Base-by-base conservation (phyloP, 139 green algal genomes). In the Asterochloris sp. region DNA sequence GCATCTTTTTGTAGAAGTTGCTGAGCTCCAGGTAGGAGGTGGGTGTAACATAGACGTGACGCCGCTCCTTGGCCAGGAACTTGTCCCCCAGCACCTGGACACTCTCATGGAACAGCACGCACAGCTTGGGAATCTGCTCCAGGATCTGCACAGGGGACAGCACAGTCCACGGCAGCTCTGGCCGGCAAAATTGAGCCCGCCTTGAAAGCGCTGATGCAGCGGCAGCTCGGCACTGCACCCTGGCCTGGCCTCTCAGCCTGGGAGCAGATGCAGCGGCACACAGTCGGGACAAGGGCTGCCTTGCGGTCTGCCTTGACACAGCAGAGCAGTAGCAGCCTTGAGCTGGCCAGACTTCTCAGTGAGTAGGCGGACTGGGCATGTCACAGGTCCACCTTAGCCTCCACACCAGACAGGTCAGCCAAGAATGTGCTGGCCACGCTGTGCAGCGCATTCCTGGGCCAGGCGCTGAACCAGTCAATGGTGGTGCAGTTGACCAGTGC, bases 401-500 rank as follows among this genome's bases (percentile, higher is more conserved):
- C 76, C 47, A 80, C 76, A 13, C 76, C 76, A 60, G 76, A 62
- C 54, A 80, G 60, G 60, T 80, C 89, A 10, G 82, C 87, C 79
- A 95, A 84, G 85, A 97, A 95, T 76, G 90, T 92, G n/a, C 85
- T 85, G 38, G 78, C 88, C 0, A 95, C 92, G 29, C 83, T 89
- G 38, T 76, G 67, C 29, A 83, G 78, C 21, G 78, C 78, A 69
- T 64, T 67, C 15, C 66, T n/a, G 19, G 81, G 81, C 81, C 76
- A 93, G 80, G 90, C 84, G 63, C 75, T 90, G 87, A 92, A 98
- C 93, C 93, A 97, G 85, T 96, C 92, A 73, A 98, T 94, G 74
- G 92, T 98, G 85, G 86, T 93, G 89, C 91, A 97, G 86, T 95
- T 95, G 85, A 97, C 93, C 81, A 97, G 90, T 2, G 87, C 91